Percentiles rank a stretch among this genome's conserved stretches.
phyloP scores from a whole-genome alignment of 2,329 filamentous ascomycete genomes.

The Hypoxylon sp. region DNA sequence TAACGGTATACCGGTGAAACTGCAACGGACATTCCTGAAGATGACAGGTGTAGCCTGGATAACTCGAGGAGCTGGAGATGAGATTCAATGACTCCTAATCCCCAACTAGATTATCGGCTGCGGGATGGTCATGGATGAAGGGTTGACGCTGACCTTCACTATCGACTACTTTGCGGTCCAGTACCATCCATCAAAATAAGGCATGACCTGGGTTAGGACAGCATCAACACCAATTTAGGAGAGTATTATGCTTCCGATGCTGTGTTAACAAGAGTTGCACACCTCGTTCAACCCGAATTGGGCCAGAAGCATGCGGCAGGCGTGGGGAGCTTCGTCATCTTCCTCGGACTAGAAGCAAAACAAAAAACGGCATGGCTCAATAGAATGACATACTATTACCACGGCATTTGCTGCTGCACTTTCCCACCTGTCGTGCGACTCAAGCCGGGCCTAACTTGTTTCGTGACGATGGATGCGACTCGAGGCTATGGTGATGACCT shows the following conservation, averaged over 20 bases:
- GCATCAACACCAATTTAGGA: conserved; percentile 1
- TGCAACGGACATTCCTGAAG: not conserved
- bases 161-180: conserved; percentile 7
- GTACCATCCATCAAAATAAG: not conserved
- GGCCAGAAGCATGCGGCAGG: conserved; percentile 25
- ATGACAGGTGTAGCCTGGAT: conserved; percentile 19
- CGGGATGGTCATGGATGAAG: conserved; percentile 1
- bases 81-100: conserved; percentile 17
- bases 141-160: not conserved
- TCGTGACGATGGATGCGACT: conserved; percentile 21
- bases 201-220: not conserved
- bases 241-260: conserved; percentile 18
- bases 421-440: conserved; percentile 20
- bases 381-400: conserved; percentile 7
- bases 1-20: conserved; percentile 12
- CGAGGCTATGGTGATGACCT: conserved; percentile 5
- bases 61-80: conserved; percentile 21
- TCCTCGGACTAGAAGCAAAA: conserved; percentile 10
- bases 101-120: not conserved
- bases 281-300: conserved; percentile 15
- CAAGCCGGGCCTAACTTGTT: conserved; percentile 11
- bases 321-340: conserved; percentile 37
- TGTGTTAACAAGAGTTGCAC: conserved; percentile 13
- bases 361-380: conserved; percentile 19
- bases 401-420: conserved; percentile 9